Evolutionary conservation across 2,329 filamentous ascomycete species (phyloP).

Genomic region (Apiospora aurea): DNA sequence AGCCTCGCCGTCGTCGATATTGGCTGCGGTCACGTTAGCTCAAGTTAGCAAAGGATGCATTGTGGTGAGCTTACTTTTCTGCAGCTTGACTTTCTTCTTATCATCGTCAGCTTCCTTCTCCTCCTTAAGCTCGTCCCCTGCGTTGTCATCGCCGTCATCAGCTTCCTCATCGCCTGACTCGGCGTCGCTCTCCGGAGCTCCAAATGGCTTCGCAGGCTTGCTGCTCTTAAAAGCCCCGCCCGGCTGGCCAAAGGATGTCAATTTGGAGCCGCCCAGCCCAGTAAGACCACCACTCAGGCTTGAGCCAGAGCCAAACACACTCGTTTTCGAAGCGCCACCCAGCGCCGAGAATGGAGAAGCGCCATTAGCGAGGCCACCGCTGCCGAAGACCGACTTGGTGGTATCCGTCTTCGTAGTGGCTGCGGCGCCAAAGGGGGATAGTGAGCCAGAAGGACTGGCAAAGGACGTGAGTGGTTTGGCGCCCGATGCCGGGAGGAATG

Average conservation of each 20-base stretch:
- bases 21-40: slow-evolving; percentile 51
- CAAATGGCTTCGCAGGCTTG: slow-evolving; percentile 77
- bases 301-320: slow-evolving; percentile 58
- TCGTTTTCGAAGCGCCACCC: slow-evolving; percentile 38
- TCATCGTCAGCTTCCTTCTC: slow-evolving; percentile 47
- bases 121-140: slow-evolving; percentile 58
- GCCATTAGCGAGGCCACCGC: slow-evolving; percentile 41
- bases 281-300: slow-evolving; percentile 44
- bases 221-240: slow-evolving; percentile 59
- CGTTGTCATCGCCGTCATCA: slow-evolving; percentile 51
- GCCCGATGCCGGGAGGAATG: slow-evolving; percentile 39
- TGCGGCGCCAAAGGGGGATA: slow-evolving; percentile 45
- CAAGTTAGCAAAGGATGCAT: not conserved
- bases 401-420: slow-evolving; percentile 46
- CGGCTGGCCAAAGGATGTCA: slow-evolving; percentile 76
- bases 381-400: slow-evolving; percentile 57
- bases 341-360: slow-evolving; percentile 40
- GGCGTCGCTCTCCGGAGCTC: slow-evolving; percentile 73
- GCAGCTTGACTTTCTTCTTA: slow-evolving; percentile 70
- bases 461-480: slow-evolving; percentile 48
- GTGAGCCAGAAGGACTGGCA: slow-evolving; percentile 52
- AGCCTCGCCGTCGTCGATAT: slow-evolving; percentile 86
- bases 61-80: slow-evolving; percentile 67
- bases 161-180: slow-evolving; percentile 55
- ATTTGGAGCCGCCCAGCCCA: slow-evolving; percentile 50